phyloP scores from a whole-genome alignment of 352 stramenopile genomes.

The Sclerospora graminicola region DNA sequence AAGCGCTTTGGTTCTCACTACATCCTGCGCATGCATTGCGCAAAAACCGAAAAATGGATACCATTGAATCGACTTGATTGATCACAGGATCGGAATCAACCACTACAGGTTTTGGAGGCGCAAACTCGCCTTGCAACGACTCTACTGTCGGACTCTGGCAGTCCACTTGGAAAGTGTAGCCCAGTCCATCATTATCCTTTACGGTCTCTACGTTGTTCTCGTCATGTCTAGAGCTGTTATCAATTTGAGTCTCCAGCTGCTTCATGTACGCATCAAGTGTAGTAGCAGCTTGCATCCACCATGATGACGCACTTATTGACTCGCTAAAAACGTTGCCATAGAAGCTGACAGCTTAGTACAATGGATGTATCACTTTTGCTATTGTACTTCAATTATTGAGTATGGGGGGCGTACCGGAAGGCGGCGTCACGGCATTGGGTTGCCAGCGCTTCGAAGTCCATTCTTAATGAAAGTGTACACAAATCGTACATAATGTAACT shows the following conservation, averaged over 20 bases:
- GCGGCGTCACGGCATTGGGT: slow-evolving; percentile 32
- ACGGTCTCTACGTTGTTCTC: slow-evolving; percentile 4
- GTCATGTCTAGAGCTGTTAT: slow-evolving; percentile 1
- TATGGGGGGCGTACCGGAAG: slow-evolving; percentile 34
- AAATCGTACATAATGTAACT: background rate
- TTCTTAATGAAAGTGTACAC: slow-evolving; percentile 1
- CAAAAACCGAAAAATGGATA: slow-evolving; percentile 52
- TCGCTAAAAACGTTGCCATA: slow-evolving; percentile 4
- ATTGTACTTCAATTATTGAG: background rate
- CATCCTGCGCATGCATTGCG: slow-evolving; percentile 55
- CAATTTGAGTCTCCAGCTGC: slow-evolving; percentile 3
- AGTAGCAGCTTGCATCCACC: slow-evolving; percentile 13
- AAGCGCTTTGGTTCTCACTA: slow-evolving; percentile 38
- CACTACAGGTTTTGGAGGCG: slow-evolving; percentile 21
- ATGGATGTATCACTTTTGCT: background rate
- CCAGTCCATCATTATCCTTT: slow-evolving; percentile 51
- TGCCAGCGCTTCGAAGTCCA: slow-evolving; percentile 47
- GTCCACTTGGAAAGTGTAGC: slow-evolving; percentile 56
- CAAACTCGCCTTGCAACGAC: slow-evolving; percentile 20
- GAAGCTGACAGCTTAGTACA: background rate
- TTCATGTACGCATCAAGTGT: slow-evolving; percentile 5
- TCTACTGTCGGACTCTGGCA: slow-evolving; percentile 19
- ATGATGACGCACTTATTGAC: slow-evolving; percentile 8
- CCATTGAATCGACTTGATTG: slow-evolving; percentile 13
- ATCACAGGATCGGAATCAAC: slow-evolving; percentile 2